Base-by-base conservation (phyloP, 306 rosid genomes). In the Oxytropis ochrocephala region DNA sequence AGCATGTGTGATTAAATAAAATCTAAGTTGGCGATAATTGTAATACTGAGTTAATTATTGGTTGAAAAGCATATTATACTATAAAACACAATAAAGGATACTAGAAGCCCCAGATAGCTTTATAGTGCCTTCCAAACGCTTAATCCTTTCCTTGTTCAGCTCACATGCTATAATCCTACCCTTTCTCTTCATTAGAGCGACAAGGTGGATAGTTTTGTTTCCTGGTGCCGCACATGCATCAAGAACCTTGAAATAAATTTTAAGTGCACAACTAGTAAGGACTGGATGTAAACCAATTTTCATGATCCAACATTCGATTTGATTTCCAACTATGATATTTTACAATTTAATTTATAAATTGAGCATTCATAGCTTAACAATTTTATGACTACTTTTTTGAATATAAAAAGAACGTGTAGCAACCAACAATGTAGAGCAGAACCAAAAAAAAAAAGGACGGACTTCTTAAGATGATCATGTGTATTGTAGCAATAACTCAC, bases 161-260 rank as follows among this genome's bases (percentile, higher is more conserved):
- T 91, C 99, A 75, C 96, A 94, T 24, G 99, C 96, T 19, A 87
- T 67, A 56, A 91, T 64, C 79, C 83, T 85, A 61, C 97, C 96
- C 79, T 84, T 81, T 62, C 86, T 86, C 71, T 72, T 82, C 96
- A 94, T 82, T 60, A 88, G 92, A 73, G 99, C 93, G 24, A 96
- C 96, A 64, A 91, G 88, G 83, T 91, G 99, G 64, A 88, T 91
- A 16, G 99, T 91, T 82, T 91, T 94, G 86, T 94, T 94, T 73
- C 99, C 97, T 7, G 97, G 99, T 21, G 99, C 96, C 24, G 97
- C 87, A 75, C 97, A 88, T 60, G 96, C 97, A 84, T 91, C 96
- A 65, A 94, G 84, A 80, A 94, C 95, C 99, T 94, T 70, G 85
- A 85, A 70, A 70, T 61, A 83, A 70, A 77, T 62, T 68, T 29